Percentiles rank a stretch among this genome's conserved stretches.
phyloP scores from a whole-genome alignment of 2,329 filamentous ascomycete genomes.

The Epichloe scottii region DNA sequence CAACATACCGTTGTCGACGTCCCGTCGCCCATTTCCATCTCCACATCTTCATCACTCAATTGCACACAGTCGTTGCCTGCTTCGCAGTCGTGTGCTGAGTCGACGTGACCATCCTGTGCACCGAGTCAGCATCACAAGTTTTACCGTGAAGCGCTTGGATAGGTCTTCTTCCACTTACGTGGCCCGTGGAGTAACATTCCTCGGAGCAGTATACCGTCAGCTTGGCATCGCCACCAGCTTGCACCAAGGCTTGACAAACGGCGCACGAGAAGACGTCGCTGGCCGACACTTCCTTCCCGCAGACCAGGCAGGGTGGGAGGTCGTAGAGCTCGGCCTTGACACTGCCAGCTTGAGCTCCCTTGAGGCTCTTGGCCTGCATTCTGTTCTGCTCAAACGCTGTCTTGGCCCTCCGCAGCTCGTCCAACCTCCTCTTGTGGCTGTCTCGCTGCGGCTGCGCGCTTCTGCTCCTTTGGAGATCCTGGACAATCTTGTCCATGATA shows the following conservation, averaged over 20 bases:
- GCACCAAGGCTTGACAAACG: slow-evolving; percentile 30
- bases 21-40: slow-evolving; percentile 28
- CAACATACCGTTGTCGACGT: slow-evolving; percentile 23
- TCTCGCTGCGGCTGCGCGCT: slow-evolving; percentile 24
- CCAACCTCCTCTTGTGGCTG: slow-evolving; percentile 25
- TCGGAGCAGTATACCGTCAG: slow-evolving; percentile 34
- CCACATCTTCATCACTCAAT: slow-evolving; percentile 25
- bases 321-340: slow-evolving; percentile 22
- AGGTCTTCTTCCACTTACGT: slow-evolving; percentile 21
- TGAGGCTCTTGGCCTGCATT: slow-evolving; percentile 24
- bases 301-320: slow-evolving; percentile 28
- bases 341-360: slow-evolving; percentile 15
- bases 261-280: slow-evolving; percentile 29
- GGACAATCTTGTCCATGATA: slow-evolving; percentile 21
- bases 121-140: slow-evolving; percentile 12
- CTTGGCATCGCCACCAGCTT: slow-evolving; percentile 22
- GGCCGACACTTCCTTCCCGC: slow-evolving; percentile 20
- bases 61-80: slow-evolving; percentile 28
- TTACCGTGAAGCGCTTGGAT: background rate
- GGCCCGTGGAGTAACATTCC: slow-evolving; percentile 26
- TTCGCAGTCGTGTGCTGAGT: slow-evolving; percentile 27
- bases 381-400: slow-evolving; percentile 35
- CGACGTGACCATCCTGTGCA: slow-evolving; percentile 25
- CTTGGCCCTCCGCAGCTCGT: slow-evolving; percentile 35
- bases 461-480: slow-evolving; percentile 18